These are phyloP conservation scores for Hymenochaete sp. DNA, from an alignment of 1,284 basidiomycete species.

Conservation along the genomic window DNA sequence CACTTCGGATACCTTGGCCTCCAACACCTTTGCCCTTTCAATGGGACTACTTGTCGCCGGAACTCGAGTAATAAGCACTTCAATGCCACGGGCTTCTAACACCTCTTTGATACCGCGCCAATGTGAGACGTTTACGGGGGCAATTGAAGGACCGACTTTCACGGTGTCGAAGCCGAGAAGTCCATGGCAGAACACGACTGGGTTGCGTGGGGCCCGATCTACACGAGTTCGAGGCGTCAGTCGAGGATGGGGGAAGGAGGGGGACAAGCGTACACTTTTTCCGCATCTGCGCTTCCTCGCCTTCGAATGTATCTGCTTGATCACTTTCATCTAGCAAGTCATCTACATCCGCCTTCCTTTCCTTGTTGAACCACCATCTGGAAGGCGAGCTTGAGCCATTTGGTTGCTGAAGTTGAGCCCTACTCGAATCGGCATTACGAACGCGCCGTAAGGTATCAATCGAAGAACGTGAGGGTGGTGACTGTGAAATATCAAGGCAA, in stretches of 20 bases:
- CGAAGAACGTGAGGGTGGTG: slow-evolving; percentile 40
- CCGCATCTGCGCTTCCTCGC: slow-evolving; percentile 46
- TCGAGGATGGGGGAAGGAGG: background rate
- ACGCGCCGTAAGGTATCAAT: slow-evolving; percentile 57
- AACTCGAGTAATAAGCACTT: slow-evolving; percentile 87
- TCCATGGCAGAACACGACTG: slow-evolving; percentile 90
- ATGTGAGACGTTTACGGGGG: slow-evolving; percentile 79
- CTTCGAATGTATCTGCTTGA: slow-evolving; percentile 40
- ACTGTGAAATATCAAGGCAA: slow-evolving; percentile 28
- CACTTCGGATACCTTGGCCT: slow-evolving; percentile 65
- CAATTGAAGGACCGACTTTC: slow-evolving; percentile 61
- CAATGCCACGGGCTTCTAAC: slow-evolving; percentile 78
- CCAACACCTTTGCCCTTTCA: slow-evolving; percentile 83
- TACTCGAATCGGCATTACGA: slow-evolving; percentile 29
- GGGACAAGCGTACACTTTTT: slow-evolving; percentile 54
- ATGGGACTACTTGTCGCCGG: slow-evolving; percentile 83
- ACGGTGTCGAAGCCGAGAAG: slow-evolving; percentile 82
- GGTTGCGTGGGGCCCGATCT: slow-evolving; percentile 73
- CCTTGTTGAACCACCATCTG: slow-evolving; percentile 47
- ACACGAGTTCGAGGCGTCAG: slow-evolving; percentile 15
- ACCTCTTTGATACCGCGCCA: slow-evolving; percentile 94
- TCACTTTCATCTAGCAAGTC: slow-evolving; percentile 50
- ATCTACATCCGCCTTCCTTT: slow-evolving; percentile 40
- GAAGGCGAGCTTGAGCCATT: slow-evolving; percentile 20
- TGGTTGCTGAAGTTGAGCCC: slow-evolving; percentile 9